These are phyloP conservation scores for Phytophthora melonis DNA, from an alignment of 352 stramenopile species.

Conservation along the genomic window DNA sequence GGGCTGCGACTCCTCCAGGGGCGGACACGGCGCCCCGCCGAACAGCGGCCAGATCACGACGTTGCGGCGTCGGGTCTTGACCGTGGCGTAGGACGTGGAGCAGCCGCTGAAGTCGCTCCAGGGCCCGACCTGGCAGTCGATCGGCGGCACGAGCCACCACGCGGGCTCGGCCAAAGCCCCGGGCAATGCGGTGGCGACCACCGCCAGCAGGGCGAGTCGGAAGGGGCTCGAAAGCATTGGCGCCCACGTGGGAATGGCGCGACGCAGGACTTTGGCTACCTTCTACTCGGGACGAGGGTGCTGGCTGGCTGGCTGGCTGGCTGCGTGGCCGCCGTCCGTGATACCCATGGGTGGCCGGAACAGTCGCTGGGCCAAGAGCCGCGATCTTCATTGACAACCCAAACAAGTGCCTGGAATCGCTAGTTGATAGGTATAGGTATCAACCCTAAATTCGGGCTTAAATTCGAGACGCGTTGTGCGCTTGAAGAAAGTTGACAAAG, in stretches of 20 bases:
- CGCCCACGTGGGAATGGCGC: background rate
- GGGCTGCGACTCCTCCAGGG: conserved; percentile 48
- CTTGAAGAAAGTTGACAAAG: too few relatives aligned
- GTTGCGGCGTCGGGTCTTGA: conserved; percentile 52
- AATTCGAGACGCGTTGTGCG: too few relatives aligned
- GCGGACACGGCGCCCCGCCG: conserved; percentile 48
- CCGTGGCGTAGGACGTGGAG: conserved; percentile 25
- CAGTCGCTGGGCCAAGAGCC: too few relatives aligned
- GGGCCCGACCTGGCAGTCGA: conserved; percentile 46
- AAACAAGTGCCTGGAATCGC: too few relatives aligned
- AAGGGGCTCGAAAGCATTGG: background rate
- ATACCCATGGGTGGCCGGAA: too few relatives aligned
- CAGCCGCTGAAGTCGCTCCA: conserved; percentile 55
- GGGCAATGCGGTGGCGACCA: background rate
- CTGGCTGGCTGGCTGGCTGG: too few relatives aligned
- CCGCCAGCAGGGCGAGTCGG: conserved; percentile 1
- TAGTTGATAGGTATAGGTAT: too few relatives aligned
- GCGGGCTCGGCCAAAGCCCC: background rate
- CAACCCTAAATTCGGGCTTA: too few relatives aligned
- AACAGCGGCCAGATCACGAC: conserved; percentile 38
- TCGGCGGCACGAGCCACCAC: conserved; percentile 2
- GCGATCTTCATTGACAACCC: too few relatives aligned
- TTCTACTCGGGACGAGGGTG: background rate
- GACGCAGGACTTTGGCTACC: background rate
- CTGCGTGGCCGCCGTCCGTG: too few relatives aligned